Base-by-base conservation (phyloP, 2,329 filamentous ascomycete species). In the Torrubiella hemipterigena region DNA sequence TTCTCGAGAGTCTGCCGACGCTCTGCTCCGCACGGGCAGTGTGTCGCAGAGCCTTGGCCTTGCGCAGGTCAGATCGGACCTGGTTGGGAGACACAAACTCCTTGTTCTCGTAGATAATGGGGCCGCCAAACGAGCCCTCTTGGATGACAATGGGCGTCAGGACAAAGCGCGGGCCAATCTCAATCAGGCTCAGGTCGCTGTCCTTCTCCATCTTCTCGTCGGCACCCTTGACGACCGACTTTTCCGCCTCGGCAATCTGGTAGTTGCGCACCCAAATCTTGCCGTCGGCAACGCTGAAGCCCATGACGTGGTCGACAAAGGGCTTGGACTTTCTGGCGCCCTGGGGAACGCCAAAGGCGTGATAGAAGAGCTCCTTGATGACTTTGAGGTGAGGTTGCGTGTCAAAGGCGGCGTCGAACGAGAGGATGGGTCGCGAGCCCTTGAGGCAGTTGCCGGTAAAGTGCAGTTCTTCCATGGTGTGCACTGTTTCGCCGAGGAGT, bases 401-500 rank as follows among this genome's bases (percentile, higher is more conserved):
- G 38, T 93, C 83, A 58, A 98, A 98, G 13, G 76, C 73, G 32
- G 74, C 72, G 53, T 96, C 91, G 55, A 98, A 98, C 21, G 84
- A 91, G 34, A 98, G 75, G 23, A 98, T 67, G 2, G 91, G 89
- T 21, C 91, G 69, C 17, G 84, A 91, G 36, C 91, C 91, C 60
- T 94, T 95, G 38, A 96, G 65, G 54, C 87, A 95, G 65, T 98
- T 98, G 32, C 91, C 91, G 12, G 86, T 87, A 55, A 98, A 96
- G 50, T 94, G 84, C 21, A 98, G 67, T 56, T 98, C 91, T 50
- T 89, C 85, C 84, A 93, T 94, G 8, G 89, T 95, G 61, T 95
- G 87, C 50, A 95, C 70, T 82, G 43, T 27, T n/a, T n/a, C n/a
- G n/a, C n/a, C n/a, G n/a, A n/a, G n/a, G n/a, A n/a, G n/a, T n/a